Base-by-base conservation (phyloP, 768 basidiomycete genomes). In the Boletus tomentosulus region DNA sequence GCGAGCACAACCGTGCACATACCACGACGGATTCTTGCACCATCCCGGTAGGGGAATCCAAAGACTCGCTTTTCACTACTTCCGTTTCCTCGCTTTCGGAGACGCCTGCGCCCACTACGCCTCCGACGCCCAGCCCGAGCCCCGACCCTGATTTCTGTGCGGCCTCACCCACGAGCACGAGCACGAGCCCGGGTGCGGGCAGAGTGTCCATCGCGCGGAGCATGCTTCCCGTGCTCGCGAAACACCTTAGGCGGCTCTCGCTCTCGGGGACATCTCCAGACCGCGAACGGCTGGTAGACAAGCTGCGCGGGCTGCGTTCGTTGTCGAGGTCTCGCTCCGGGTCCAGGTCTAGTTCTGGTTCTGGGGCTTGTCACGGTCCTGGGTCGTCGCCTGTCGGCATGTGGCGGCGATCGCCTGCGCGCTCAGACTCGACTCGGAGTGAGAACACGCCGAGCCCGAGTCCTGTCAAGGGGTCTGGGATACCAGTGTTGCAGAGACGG, bases 171-270 rank as follows among this genome's bases (percentile, higher is more conserved):
- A 45, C 46, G 15, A 41, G 58, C 25, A 39, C 55, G 31, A 22
- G 48, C 8, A 39, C 55, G 31, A 22, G 48, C 6, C 35, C 39
- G 1, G 22, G 50, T 10, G 41, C 50, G 6, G 39, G 52, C 41
- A 31, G 52, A 35, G 22, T 44, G 19, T 59, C 64, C 19, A n/a
- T 58, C 7, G 56, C 58, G 34, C 58, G 62, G 12, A 68, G 66
- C 50, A 68, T 70, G 66, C 64, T 66, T 4, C 69, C 67, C 12
- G 58, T 70, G 2, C 56, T 64, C 33, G 61, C 56, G 27, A 66
- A 60, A n/a, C 66, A 61, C 25, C 53, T 70, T 30, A 50, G 54
- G 4, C 54, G 66, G 2, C 66, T 70, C 46, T 62, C 64, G 6
- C 38, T 62, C 38, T 57, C 62, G 1, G 42, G 51, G 10, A 8